Percentiles rank a stretch among this genome's conserved stretches.
Evolutionary conservation across 2,329 filamentous ascomycete species (phyloP).

Genomic region (Colletotrichum kahawae): DNA sequence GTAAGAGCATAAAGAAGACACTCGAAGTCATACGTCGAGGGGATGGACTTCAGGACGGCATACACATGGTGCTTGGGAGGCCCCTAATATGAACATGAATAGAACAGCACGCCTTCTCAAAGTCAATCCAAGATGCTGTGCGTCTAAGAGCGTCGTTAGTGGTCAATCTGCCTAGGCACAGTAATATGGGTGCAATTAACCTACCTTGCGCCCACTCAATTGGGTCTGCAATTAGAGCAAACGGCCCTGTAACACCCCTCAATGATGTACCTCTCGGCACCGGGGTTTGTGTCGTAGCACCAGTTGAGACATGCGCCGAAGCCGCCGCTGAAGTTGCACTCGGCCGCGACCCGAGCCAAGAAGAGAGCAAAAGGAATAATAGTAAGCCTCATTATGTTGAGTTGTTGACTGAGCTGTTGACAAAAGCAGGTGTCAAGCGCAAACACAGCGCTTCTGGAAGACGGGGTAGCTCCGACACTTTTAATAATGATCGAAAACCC

Average conservation of each 20-base stretch:
- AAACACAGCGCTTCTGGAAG: accelerated
- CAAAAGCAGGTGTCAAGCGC: accelerated
- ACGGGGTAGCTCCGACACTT: background rate
- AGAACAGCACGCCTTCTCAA: accelerated
- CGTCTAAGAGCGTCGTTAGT: background rate
- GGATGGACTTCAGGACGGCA: too few relatives aligned
- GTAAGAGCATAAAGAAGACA: too few relatives aligned
- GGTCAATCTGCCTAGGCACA: background rate
- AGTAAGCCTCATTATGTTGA: background rate
- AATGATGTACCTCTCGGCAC: background rate
- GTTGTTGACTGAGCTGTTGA: background rate
- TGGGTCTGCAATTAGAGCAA: background rate
- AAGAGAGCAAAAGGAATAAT: background rate
- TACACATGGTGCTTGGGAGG: background rate
- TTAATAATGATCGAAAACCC: background rate
- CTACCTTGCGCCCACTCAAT: background rate
- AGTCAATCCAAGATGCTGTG: background rate
- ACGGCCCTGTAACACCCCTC: background rate
- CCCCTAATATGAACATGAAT: background rate
- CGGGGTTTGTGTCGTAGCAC: background rate
- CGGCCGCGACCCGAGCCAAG: background rate
- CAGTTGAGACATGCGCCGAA: background rate
- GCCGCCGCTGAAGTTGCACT: background rate
- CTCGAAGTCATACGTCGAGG: too few relatives aligned
- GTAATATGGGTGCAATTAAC: accelerated